phyloP scores from a whole-genome alignment of 345 rosid species.

The Gossypium rotundifolium region DNA sequence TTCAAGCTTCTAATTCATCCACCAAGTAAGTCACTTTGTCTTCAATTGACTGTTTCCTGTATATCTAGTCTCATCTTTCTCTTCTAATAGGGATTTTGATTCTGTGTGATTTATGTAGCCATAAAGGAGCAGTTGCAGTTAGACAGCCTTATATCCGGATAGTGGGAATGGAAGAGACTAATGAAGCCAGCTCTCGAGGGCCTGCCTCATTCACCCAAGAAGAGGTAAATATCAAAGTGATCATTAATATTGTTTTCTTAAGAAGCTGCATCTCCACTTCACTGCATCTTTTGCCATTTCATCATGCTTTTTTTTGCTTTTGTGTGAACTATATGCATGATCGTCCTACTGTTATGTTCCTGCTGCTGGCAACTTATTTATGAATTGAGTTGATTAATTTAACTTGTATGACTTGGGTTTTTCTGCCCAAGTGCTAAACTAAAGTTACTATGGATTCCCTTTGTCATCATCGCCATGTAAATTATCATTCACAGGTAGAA shows the following conservation, averaged over 20 bases:
- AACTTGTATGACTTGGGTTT: background rate
- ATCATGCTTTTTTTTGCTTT: background rate
- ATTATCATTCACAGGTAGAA: constrained; percentile 50
- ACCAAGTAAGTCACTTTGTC: constrained; percentile 45
- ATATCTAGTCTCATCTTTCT: background rate
- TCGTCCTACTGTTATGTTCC: background rate
- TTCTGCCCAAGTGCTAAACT: background rate
- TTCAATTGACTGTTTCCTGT: background rate
- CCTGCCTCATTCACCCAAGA: constrained; percentile 69
- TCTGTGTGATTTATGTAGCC: constrained; percentile 36
- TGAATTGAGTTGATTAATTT: constrained; percentile 5
- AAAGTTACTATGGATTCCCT: background rate
- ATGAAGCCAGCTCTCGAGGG: constrained; percentile 75
- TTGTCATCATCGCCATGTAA: background rate
- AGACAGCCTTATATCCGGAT: constrained; percentile 93
- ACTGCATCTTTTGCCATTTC: background rate
- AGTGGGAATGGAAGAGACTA: constrained; percentile 81
- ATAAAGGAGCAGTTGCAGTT: constrained; percentile 89
- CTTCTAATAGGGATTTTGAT: background rate
- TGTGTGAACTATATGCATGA: background rate
- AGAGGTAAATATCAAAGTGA: constrained; percentile 48
- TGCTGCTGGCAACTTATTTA: background rate
- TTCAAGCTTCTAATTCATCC: constrained; percentile 73
- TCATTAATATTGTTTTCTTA: background rate
- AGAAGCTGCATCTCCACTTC: background rate